Percentiles rank a stretch among this genome's conserved stretches.
Conservation (phyloP, 768 basidiomycete species). For the Tylopilus rubrobrunneus region DNA sequence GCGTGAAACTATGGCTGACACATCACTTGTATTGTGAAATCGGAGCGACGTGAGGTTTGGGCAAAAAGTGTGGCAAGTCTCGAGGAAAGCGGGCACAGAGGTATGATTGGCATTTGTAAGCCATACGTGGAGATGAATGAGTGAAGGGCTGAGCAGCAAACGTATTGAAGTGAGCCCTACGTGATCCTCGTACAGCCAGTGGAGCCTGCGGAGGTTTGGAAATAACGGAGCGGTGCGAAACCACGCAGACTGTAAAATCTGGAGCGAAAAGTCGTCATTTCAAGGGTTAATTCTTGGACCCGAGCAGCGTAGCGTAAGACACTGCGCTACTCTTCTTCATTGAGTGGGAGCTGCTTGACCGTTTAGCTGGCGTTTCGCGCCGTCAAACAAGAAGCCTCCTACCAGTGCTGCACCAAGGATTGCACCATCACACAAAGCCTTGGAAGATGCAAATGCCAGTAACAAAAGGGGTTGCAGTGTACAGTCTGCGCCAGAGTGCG, state of each 20-base stretch:
- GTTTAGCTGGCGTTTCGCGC: background rate
- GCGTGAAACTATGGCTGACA: background rate
- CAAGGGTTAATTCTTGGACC: constrained; percentile 2
- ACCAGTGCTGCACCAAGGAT: background rate
- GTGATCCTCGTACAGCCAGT: background rate
- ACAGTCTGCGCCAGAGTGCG: constrained; percentile 11
- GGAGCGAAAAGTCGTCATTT: background rate
- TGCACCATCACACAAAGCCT: background rate
- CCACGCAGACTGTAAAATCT: constrained; percentile 2
- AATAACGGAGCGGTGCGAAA: constrained; percentile 2
- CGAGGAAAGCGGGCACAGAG: constrained; percentile 2
- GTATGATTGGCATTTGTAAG: background rate
- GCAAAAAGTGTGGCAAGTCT: constrained; percentile 2
- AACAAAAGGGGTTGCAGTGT: constrained; percentile 5
- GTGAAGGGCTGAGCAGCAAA: background rate
- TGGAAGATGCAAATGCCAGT: background rate
- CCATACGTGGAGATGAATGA: background rate
- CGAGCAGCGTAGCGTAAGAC: constrained; percentile 6
- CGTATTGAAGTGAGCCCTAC: background rate
- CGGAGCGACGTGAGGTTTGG: constrained; percentile 5
- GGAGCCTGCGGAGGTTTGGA: background rate
- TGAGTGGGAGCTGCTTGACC: background rate
- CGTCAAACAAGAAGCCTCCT: background rate
- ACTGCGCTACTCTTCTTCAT: background rate
- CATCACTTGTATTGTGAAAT: background rate